phyloP scores from a whole-genome alignment of 2,329 filamentous ascomycete genomes.

The Bipolaris cookei region DNA sequence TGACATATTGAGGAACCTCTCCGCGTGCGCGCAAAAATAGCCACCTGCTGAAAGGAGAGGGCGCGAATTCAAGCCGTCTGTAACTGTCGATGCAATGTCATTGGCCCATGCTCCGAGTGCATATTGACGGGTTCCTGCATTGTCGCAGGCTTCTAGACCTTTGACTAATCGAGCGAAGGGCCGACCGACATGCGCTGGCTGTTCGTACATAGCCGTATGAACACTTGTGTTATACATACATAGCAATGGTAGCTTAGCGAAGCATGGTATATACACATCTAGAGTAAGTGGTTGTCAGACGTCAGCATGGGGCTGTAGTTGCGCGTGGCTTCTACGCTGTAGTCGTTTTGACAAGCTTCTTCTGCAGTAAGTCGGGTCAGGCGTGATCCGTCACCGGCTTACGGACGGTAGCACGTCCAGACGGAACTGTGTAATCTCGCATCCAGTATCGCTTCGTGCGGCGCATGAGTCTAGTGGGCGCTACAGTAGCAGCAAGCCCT shows the following conservation, averaged over 20 bases:
- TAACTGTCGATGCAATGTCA: constrained; percentile 8
- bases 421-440: constrained; percentile 25
- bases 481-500: constrained; percentile 17
- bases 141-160: constrained; percentile 27
- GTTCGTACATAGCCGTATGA: too few species aligned
- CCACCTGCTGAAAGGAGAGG: constrained; percentile 20
- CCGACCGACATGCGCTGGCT: constrained; percentile 9
- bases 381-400: neutral
- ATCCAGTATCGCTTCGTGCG: constrained; percentile 12
- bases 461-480: constrained; percentile 22
- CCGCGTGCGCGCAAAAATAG: constrained; percentile 25
- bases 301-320: neutral
- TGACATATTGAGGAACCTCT: constrained; percentile 10
- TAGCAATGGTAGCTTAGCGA: constrained; percentile 8
- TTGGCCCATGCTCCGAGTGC: constrained; percentile 11
- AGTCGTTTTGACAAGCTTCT: neutral
- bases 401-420: constrained; percentile 3
- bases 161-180: constrained; percentile 18
- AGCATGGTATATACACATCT: neutral
- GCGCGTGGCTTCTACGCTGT: neutral
- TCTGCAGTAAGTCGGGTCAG: neutral
- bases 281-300: neutral
- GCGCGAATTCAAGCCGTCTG: constrained; percentile 15
- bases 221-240: neutral
- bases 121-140: constrained; percentile 36